These are phyloP conservation scores for Suillus decipiens DNA, from an alignment of 768 basidiomycete species.

Conservation along the genomic window DNA sequence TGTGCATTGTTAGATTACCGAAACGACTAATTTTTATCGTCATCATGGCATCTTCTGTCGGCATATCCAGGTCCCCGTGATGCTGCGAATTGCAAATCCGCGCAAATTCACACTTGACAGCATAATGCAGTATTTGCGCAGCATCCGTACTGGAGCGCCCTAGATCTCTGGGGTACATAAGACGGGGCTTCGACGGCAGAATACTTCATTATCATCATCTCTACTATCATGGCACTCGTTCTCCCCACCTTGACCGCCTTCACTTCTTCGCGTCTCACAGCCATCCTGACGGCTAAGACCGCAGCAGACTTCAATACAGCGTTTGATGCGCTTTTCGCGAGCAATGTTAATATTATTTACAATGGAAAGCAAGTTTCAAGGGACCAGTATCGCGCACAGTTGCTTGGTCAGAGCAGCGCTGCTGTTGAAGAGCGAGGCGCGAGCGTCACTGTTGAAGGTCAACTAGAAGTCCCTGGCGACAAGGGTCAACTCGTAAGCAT, in stretches of 20 bases:
- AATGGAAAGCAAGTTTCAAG: conserved; percentile 43
- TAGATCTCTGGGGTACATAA: background rate
- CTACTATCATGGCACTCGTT: conserved; percentile 30
- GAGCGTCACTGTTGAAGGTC: conserved; percentile 25
- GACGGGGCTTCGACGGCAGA: too few relatives aligned
- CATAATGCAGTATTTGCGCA: background rate
- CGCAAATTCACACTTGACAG: background rate
- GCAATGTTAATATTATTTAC: conserved; percentile 37
- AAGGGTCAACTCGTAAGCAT: conserved; percentile 29
- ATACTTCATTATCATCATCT: background rate
- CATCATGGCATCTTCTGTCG: background rate
- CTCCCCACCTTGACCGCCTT: conserved; percentile 45
- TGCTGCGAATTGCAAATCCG: background rate
- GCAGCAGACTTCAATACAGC: conserved; percentile 34
- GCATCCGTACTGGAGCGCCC: background rate
- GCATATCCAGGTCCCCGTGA: background rate
- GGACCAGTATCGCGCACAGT: conserved; percentile 40
- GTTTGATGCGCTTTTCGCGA: conserved; percentile 44
- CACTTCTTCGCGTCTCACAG: conserved; percentile 40
- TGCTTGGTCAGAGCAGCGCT: conserved; percentile 34
- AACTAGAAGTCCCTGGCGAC: conserved; percentile 29
- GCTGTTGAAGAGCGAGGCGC: conserved; percentile 16
- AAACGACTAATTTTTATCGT: background rate
- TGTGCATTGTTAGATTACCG: background rate
- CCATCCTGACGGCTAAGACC: conserved; percentile 42